Conservation (phyloP, 257 asterid genomes). For the Capsicum baccatum region DNA sequence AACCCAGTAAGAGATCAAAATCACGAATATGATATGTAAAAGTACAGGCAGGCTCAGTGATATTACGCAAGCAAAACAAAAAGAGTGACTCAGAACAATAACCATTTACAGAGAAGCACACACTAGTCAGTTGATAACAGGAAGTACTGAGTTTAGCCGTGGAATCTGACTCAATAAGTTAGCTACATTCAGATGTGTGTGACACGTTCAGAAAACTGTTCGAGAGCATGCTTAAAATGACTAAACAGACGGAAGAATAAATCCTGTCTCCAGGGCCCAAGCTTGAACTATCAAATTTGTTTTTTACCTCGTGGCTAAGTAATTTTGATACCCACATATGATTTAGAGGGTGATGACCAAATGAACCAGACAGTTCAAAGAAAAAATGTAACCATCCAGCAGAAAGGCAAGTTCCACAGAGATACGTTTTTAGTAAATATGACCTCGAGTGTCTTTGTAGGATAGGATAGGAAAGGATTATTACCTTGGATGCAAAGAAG, state of each 20-base stretch:
- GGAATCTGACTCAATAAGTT: neutral
- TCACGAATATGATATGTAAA: neutral
- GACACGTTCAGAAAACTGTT: neutral
- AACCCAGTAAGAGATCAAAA: neutral
- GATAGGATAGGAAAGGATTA: neutral
- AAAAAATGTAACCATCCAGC: neutral
- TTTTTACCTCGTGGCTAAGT: neutral
- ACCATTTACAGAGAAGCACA: neutral
- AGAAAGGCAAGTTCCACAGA: neutral
- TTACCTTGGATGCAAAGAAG: conserved; percentile 83
- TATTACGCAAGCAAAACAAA: neutral
- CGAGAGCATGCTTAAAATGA: too few relatives aligned
- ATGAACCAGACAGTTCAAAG: neutral
- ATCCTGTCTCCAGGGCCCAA: neutral
- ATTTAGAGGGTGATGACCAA: neutral
- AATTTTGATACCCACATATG: neutral
- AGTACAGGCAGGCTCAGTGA: neutral
- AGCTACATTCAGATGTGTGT: neutral
- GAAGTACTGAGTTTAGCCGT: neutral
- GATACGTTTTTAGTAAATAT: neutral
- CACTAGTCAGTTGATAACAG: neutral
- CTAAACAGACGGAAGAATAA: neutral
- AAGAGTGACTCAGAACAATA: neutral
- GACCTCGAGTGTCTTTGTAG: neutral
- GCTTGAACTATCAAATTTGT: neutral